Conservation (phyloP, 2,329 filamentous ascomycete genomes). For the Rutstroemia sp. region DNA sequence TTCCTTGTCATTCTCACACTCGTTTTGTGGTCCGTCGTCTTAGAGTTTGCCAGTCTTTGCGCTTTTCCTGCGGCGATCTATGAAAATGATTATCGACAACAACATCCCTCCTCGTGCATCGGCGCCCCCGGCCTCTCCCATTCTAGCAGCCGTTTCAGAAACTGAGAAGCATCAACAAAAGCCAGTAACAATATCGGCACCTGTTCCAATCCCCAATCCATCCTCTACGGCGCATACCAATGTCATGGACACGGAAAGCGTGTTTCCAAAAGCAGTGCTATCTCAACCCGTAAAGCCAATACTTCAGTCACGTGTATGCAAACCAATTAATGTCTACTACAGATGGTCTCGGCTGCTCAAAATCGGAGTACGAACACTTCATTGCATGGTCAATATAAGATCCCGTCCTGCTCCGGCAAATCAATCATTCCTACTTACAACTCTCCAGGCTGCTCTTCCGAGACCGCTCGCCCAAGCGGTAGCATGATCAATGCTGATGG, state of each 20-base stretch:
- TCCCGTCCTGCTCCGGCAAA: conserved; percentile 1
- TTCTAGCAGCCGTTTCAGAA: background rate
- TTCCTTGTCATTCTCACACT: no score
- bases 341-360: no score
- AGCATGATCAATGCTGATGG: background rate
- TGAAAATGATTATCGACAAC: background rate
- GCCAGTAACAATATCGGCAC: background rate
- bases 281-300: background rate
- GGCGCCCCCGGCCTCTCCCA: conserved; percentile 4
- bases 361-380: background rate
- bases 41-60: no score
- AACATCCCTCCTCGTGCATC: no score
- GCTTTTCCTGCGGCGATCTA: background rate
- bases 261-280: background rate
- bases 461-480: background rate
- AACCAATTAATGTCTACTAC: background rate
- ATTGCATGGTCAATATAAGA: background rate
- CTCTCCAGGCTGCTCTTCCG: background rate
- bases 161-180: background rate
- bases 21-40: background rate
- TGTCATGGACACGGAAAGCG: background rate
- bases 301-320: background rate
- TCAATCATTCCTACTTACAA: conserved; percentile 5
- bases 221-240: background rate
- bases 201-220: background rate